Percentiles rank a stretch among this genome's conserved stretches.
Conservation (phyloP, 1,284 basidiomycete genomes). For the Cystobasidium pallidum region DNA sequence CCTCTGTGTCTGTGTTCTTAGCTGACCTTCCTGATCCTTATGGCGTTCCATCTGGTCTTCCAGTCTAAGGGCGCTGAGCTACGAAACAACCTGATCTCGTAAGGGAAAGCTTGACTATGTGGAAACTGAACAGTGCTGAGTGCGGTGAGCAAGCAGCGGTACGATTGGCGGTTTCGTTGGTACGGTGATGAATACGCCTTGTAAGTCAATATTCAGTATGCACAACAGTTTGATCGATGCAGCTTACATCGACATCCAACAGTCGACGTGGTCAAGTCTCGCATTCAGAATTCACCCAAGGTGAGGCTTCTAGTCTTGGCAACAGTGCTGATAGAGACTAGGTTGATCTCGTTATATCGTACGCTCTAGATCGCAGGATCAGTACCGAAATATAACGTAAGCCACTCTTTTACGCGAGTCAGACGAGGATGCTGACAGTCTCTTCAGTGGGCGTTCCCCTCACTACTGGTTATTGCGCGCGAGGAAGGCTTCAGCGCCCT, state of each 20-base stretch:
- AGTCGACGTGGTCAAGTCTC: conserved; percentile 86
- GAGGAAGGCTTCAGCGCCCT: conserved; percentile 88
- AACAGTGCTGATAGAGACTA: neutral
- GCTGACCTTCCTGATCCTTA: neutral
- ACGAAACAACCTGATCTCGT: conserved; percentile 85
- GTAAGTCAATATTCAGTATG: conserved; percentile 52
- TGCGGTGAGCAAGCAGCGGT: conserved; percentile 59
- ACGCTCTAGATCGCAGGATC: conserved; percentile 64
- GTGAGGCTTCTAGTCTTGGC: neutral
- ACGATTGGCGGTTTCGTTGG: conserved; percentile 88
- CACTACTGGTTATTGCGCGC: conserved; percentile 73
- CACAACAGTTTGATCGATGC: neutral
- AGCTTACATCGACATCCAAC: conserved; percentile 57
- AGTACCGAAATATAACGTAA: conserved; percentile 74
- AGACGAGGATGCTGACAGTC: neutral
- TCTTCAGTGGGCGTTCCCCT: conserved; percentile 71
- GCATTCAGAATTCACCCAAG: conserved; percentile 78
- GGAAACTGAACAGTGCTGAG: neutral
- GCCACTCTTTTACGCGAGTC: neutral
- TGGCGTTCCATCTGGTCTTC: neutral
- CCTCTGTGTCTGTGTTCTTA: no score
- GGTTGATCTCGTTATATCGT: neutral
- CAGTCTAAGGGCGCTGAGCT: conserved; percentile 56
- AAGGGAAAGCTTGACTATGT: no score
- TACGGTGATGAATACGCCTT: conserved; percentile 62